Percentiles rank a stretch among this genome's conserved stretches.
Conservation (phyloP, 2,329 filamentous ascomycete genomes). For the Penicillium occitanis region DNA sequence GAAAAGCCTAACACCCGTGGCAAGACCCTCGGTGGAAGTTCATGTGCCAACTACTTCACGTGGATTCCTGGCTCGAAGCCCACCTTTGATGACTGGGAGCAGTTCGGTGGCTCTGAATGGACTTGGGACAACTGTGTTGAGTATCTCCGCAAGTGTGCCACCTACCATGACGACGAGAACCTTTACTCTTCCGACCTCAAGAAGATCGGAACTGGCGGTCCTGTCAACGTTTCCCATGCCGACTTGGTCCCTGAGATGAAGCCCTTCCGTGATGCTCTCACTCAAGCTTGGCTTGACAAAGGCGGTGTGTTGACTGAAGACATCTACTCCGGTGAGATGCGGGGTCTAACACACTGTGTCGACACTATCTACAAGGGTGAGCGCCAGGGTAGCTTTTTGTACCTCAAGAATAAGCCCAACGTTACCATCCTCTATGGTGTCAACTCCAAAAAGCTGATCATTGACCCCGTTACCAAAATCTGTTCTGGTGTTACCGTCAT, state of each 20-base stretch:
- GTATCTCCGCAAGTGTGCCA: slow-evolving; percentile 46
- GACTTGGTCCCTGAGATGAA: slow-evolving; percentile 54
- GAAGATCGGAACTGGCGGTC: slow-evolving; percentile 54
- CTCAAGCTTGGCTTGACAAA: slow-evolving; percentile 54
- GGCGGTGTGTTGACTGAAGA: slow-evolving; percentile 54
- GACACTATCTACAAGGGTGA: slow-evolving; percentile 58
- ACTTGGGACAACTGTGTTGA: slow-evolving; percentile 52
- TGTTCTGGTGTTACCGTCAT: slow-evolving; percentile 50
- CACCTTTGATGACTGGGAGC: slow-evolving; percentile 55
- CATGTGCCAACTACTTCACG: slow-evolving; percentile 61
- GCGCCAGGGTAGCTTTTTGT: slow-evolving; percentile 53
- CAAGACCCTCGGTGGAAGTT: slow-evolving; percentile 60
- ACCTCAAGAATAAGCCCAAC: slow-evolving; percentile 54
- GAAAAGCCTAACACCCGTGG: slow-evolving; percentile 64
- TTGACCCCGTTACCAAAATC: slow-evolving; percentile 43
- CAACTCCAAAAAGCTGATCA: slow-evolving; percentile 54
- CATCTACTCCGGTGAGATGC: slow-evolving; percentile 53
- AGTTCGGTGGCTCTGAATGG: slow-evolving; percentile 52
- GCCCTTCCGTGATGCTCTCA: slow-evolving; percentile 45
- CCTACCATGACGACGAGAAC: slow-evolving; percentile 56
- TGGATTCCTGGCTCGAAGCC: slow-evolving; percentile 59
- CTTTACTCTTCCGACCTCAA: slow-evolving; percentile 46
- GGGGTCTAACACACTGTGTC: slow-evolving; percentile 55
- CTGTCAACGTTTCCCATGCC: slow-evolving; percentile 45
- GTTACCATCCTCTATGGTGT: slow-evolving; percentile 52